Evolutionary conservation across 2,329 filamentous ascomycete genomes (phyloP).

Genomic region (Cordyceps javanica): DNA sequence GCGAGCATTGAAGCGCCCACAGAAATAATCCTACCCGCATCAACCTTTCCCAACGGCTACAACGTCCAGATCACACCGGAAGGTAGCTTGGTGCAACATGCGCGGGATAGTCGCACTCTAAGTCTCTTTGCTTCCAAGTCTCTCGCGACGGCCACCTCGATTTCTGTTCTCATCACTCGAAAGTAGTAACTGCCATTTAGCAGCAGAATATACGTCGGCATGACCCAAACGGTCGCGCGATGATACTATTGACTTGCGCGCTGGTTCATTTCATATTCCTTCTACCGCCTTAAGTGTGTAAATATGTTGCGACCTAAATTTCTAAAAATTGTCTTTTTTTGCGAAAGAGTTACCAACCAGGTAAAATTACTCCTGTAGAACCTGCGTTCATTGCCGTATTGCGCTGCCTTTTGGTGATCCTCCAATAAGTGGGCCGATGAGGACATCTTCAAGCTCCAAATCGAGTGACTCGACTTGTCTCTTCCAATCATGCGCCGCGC

Average conservation of each 20-base stretch:
- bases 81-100: constrained; percentile 10
- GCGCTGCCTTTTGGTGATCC: not conserved
- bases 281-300: too few relatives aligned
- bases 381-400: too few relatives aligned
- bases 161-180: constrained; percentile 11
- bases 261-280: too few relatives aligned
- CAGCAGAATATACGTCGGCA: not conserved
- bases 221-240: not conserved
- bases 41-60: constrained; percentile 15
- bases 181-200: not conserved
- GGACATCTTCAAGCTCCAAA: not conserved
- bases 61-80: constrained; percentile 9
- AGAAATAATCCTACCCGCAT: constrained; percentile 15
- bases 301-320: too few relatives aligned
- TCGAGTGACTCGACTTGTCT: not conserved
- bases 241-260: too few relatives aligned
- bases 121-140: constrained; percentile 13
- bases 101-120: constrained; percentile 13
- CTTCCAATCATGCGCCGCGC: not conserved
- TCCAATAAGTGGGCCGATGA: constrained; percentile 6
- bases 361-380: too few relatives aligned
- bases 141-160: not conserved
- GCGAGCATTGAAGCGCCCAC: constrained; percentile 14
- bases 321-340: too few relatives aligned
- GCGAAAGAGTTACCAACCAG: too few relatives aligned